These are phyloP conservation scores for Hymenoscyphus fructigenus DNA, from an alignment of 2,329 filamentous ascomycete species.

Conservation along the genomic window DNA sequence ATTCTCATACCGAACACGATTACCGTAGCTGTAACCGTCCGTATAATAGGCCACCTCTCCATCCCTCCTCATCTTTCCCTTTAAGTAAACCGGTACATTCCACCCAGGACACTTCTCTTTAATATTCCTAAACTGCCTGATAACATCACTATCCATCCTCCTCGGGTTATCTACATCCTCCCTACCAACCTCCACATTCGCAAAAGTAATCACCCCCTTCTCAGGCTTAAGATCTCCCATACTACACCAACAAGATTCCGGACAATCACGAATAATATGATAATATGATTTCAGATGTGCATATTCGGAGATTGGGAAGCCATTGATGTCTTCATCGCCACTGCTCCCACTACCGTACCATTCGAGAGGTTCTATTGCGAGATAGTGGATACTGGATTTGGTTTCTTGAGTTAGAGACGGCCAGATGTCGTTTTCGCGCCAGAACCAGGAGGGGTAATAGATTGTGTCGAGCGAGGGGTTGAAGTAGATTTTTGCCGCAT, in stretches of 20 bases:
- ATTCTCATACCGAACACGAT: too few species aligned
- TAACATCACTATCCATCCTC: neutral
- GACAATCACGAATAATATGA: neutral
- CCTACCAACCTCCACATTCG: neutral
- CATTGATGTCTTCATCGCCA: neutral
- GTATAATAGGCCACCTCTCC: neutral
- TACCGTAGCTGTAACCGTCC: neutral
- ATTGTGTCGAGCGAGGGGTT: neutral
- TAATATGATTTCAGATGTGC: neutral
- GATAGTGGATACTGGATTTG: neutral
- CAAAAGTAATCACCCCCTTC: neutral
- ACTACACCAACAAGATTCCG: neutral
- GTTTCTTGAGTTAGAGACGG: neutral
- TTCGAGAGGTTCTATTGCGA: neutral
- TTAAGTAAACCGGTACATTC: neutral
- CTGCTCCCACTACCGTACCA: neutral
- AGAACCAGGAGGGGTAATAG: neutral
- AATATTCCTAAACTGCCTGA: neutral
- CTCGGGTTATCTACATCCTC: neutral
- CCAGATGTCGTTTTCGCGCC: neutral
- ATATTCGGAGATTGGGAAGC: neutral
- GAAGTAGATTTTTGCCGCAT: neutral
- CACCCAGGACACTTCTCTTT: neutral
- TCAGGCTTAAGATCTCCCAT: neutral
- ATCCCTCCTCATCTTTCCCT: neutral